Percentiles rank a stretch among this genome's conserved stretches.
Evolutionary conservation across 495 filamentous ascomycete genomes (phyloP).

Genomic region (Parathielavia hyrcaniae): DNA sequence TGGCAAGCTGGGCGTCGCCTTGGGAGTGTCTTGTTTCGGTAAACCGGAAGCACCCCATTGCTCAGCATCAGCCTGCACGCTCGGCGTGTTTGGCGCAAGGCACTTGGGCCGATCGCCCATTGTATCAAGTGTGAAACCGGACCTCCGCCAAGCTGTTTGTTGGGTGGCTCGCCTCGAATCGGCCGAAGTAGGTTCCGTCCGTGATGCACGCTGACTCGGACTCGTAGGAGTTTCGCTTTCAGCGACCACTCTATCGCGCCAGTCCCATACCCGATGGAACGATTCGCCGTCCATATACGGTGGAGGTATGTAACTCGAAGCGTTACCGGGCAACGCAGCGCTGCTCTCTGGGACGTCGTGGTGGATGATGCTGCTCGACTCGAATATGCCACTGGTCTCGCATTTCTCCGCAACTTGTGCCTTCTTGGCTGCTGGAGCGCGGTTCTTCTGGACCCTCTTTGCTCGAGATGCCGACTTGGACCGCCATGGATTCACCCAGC

Average conservation of each 20-base stretch:
- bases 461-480: conserved; percentile 12
- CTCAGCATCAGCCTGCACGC: not conserved
- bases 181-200: conserved; percentile 8
- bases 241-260: conserved; percentile 19
- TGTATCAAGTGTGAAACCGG: not conserved
- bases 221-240: not conserved
- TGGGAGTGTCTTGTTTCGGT: not conserved
- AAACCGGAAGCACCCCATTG: not conserved
- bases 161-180: conserved; percentile 10
- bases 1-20: not conserved
- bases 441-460: conserved; percentile 6
- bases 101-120: not conserved
- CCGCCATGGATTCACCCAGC: conserved; percentile 62
- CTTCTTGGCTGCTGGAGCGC: not conserved
- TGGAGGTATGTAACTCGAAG: not conserved
- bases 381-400: conserved; percentile 11
- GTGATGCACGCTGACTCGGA: not conserved
- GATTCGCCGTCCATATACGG: conserved; percentile 15
- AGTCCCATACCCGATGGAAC: conserved; percentile 14
- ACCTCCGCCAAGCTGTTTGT: not conserved
- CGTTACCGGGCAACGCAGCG: conserved; percentile 9
- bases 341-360: conserved; percentile 30
- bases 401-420: not conserved
- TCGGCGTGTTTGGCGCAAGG: not conserved
- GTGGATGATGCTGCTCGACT: conserved; percentile 26